A percentile compares a stretch with the other conserved stretches of the same genome.
phyloP scores from a whole-genome alignment of 441 rosid species.

The Breynia disticha region DNA sequence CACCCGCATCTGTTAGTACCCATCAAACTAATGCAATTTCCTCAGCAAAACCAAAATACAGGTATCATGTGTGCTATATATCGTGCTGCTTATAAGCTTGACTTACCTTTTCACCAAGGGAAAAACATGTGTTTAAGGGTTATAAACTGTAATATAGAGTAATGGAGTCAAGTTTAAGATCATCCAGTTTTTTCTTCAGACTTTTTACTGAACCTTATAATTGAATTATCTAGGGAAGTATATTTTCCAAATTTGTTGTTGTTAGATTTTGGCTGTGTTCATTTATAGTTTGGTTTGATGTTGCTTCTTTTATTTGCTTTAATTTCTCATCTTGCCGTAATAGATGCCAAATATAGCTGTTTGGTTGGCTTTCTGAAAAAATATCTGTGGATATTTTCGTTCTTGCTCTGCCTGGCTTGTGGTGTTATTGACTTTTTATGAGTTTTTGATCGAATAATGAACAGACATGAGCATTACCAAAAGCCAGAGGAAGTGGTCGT shows the following conservation, averaged over 20 bases:
- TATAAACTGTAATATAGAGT: background rate
- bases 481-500: constrained; percentile 62
- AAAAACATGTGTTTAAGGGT: background rate
- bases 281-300: no score
- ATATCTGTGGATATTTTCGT: background rate
- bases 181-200: no score
- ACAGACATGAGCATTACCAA: constrained; percentile 65
- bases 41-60: constrained; percentile 16
- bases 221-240: no score
- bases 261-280: no score
- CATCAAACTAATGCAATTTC: background rate
- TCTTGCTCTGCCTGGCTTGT: background rate
- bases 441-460: background rate
- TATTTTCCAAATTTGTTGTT: no score
- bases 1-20: constrained; percentile 6
- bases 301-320: background rate
- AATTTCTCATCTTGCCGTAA: background rate
- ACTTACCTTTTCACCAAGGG: background rate
- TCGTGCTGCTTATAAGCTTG: background rate
- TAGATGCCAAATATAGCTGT: background rate
- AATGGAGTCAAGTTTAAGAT: no score
- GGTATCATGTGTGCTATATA: constrained; percentile 5
- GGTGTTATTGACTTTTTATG: no score
- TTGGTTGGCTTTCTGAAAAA: background rate
- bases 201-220: no score